Conservation (phyloP, 208 protist genomes). For the Balamuthia mandrillaris region DNA sequence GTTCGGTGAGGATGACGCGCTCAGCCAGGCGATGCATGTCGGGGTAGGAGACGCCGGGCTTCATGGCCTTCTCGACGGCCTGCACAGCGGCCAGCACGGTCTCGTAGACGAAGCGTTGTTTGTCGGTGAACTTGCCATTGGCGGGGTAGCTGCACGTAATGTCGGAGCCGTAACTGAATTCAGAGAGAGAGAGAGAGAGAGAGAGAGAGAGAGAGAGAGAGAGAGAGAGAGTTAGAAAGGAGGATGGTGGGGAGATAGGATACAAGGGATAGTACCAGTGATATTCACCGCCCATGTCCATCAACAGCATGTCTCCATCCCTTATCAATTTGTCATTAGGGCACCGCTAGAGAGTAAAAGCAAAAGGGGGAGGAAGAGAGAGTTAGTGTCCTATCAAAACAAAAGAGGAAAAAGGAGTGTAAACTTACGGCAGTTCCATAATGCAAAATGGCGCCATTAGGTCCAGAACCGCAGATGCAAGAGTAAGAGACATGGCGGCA, state of each 20-base stretch:
- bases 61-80: slow-evolving; percentile 79
- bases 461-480: slow-evolving; percentile 59
- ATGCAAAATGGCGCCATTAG: slow-evolving; percentile 55
- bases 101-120: slow-evolving; percentile 89
- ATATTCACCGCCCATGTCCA: slow-evolving; percentile 69
- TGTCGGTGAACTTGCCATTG: slow-evolving; percentile 88
- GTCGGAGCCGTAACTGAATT: too few relatives aligned
- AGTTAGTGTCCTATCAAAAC: background rate
- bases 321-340: slow-evolving; percentile 48
- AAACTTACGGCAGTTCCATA: slow-evolving; percentile 51
- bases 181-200: too few relatives aligned
- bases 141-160: slow-evolving; percentile 73
- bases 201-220: too few relatives aligned
- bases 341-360: background rate
- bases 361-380: background rate
- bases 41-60: slow-evolving; percentile 88
- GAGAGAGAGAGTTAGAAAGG: too few relatives aligned
- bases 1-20: slow-evolving; percentile 76
- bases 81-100: slow-evolving; percentile 86
- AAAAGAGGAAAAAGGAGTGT: background rate
- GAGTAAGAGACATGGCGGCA: slow-evolving; percentile 48
- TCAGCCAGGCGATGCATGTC: slow-evolving; percentile 92
- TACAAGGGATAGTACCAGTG: too few relatives aligned
- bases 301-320: slow-evolving; percentile 55
- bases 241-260: too few relatives aligned